Base-by-base conservation (phyloP, 2,329 filamentous ascomycete genomes). In the Fusarium multiceps region DNA sequence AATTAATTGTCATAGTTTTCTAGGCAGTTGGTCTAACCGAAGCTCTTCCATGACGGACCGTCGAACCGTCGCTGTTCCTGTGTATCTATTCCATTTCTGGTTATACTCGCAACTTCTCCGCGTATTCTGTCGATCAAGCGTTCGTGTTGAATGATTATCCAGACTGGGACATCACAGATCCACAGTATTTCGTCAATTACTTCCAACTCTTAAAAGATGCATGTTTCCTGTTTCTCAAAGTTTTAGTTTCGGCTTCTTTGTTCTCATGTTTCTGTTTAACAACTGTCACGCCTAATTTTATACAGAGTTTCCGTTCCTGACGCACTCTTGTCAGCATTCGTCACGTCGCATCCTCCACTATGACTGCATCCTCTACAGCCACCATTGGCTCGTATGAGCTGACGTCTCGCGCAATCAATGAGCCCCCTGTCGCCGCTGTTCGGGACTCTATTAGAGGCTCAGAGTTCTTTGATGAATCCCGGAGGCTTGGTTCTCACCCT, bases 361-460 rank as follows among this genome's bases (percentile, higher is more conserved):
- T 71, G 58, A 43, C 67, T 34, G 49, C 47, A 16, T 67, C 63
- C 41, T 68, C 50, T 57, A 71, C 68, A 42, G 68, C 67, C 54
- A 68, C 64, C 32, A 68, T 71, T 59, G 58, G 63, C 58, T 71
- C 67, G 10, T 50, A 63, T 12, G 55, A 69, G 64, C 63, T 71
- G 41, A 71, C 55, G 43, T 69, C 68, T 41, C 55, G 55, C 37
- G 37, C 51, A 45, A 25, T 55, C 45, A 63, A 53, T 20, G 43
- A 45, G 20, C 28, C 64, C 55, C 51, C 51, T 51, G 55, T 45
- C 25, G 28, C 34, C 23, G 55, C 65, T 28, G 49, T 41, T 30
- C 42, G 55, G 9, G 50, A 57, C 14, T 30, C 37, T 18, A 30
- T 25, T 20, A 51, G 42, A 45, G 45, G 30, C 25, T 27, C 47